Evolutionary conservation across 768 basidiomycete species (phyloP).

Genomic region (Suillus subluteus): DNA sequence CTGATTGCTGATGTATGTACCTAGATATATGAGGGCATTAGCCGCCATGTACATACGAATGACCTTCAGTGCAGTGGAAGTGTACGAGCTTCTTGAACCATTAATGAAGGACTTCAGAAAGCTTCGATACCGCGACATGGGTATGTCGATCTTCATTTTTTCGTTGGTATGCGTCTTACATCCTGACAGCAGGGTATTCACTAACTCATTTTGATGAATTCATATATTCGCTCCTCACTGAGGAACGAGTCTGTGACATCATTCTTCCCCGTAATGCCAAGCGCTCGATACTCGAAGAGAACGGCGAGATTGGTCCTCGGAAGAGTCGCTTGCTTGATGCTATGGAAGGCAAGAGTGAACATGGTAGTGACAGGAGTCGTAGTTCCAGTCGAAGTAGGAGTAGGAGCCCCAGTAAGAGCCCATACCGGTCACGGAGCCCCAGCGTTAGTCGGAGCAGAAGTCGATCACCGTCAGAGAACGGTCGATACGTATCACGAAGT

Average conservation of each 20-base stretch:
- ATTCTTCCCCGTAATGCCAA: slow-evolving; percentile 90
- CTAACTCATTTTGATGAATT: slow-evolving; percentile 93
- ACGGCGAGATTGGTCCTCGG: slow-evolving; percentile 83
- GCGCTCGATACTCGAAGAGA: slow-evolving; percentile 88
- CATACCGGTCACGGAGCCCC: slow-evolving; percentile 29
- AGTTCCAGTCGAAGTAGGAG: slow-evolving; percentile 33
- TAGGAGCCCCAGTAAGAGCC: slow-evolving; percentile 31
- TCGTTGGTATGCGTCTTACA: slow-evolving; percentile 6
- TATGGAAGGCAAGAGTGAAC: slow-evolving; percentile 74
- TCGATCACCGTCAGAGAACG: slow-evolving; percentile 47
- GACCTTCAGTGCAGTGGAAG: slow-evolving; percentile 89
- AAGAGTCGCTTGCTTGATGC: slow-evolving; percentile 88
- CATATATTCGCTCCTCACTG: slow-evolving; percentile 76
- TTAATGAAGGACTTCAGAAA: slow-evolving; percentile 93
- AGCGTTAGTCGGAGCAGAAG: slow-evolving; percentile 24
- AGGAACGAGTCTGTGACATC: slow-evolving; percentile 95
- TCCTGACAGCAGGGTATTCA: slow-evolving; percentile 72
- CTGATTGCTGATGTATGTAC: slow-evolving; percentile 7
- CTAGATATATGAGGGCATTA: slow-evolving; percentile 90
- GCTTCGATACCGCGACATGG: slow-evolving; percentile 76
- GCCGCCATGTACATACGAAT: slow-evolving; percentile 94
- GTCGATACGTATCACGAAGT: slow-evolving; percentile 68
- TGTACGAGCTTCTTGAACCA: slow-evolving; percentile 93
- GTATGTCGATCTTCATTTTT: slow-evolving; percentile 47
- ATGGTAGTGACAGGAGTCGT: slow-evolving; percentile 46